Evolutionary conservation across 805 yeast genomes (phyloP), one percentile per base, ranked within the genome.

Genomic region (Nematodospora valgi): DNA sequence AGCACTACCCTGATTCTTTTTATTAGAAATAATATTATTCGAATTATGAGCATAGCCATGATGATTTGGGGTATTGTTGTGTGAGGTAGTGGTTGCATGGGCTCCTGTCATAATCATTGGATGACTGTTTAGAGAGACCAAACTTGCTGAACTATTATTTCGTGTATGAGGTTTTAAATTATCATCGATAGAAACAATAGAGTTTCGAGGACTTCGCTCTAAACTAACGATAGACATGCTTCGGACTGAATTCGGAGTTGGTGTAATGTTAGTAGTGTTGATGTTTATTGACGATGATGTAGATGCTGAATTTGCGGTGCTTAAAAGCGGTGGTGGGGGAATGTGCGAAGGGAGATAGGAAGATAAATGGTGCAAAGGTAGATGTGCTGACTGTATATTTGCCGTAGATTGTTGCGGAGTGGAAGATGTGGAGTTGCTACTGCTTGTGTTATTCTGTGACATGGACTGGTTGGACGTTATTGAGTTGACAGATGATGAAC

Each of bases 121-220:
- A 5, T 5, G 15, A 5, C 28, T 17, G 17, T 24, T 12, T 16
- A 43, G 32, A 21, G 47, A 40, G 4, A 17, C 44, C 17, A 51
- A 37, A 35, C 57, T 52, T 13, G 57, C 45, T 31, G 47, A 44
- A 39, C 68, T 60, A 41, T 60, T 59, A 39, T 62, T 64, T 32
- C 71, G 43, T 2, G 64, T 53, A 18, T 54, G 54, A 20, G 56
- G 46, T 13, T 46, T 31, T 30, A 49, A 39, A 23, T 39, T 43
- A 35, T 66, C 72, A 35, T 66, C 72, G 2, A 59, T 49, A 8
- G 67, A 59, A 4, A 61, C 64, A 11, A 66, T 64, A 18, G 67
- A 60, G 42, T 66, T 66, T 26, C 70, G 49, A 3, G 70, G 69
- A 44, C 62, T 56, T 30, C 24, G 7, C 7, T 60, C 71, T 32